Base-by-base conservation (phyloP, 768 basidiomycete species). In the Phanerodontia chrysosporium region DNA sequence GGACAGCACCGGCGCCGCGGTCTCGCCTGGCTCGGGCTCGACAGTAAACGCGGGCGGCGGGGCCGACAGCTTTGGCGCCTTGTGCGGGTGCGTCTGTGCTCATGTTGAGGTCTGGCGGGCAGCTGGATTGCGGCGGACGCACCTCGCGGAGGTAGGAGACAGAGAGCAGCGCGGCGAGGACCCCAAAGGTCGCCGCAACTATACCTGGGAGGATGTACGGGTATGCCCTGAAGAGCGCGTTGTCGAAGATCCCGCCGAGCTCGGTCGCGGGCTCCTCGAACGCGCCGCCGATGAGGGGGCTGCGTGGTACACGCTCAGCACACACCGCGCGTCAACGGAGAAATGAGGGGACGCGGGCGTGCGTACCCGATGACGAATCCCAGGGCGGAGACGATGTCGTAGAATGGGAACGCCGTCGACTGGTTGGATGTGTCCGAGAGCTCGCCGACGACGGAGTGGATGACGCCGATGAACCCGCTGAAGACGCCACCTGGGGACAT, bases 171-270 rank as follows among this genome's bases (percentile, higher is more conserved):
- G 79, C 64, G 0, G 79, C 80, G 14, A 68, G 30, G 18, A 82
- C 29, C 12, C 80, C 76, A 24, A 82, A 63, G 1, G 69, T 49
- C 13, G 75, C 73, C 29, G 82, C 70, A 35, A 83, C 68, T 36
- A 83, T 70, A 61, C 83, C 84, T 0, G 87, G 86, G 2, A 87
- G 73, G 59, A 86, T 78, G 65, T 87, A 88, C 9, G 84, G 86
- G 66, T 81, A 78, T 35, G 67, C 60, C 35, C 67, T 70, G 63
- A 83, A 78, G 58, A 86, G 75, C n/a, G 73, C 62, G 25, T 64
- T 66, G 51, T 74, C 70, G 58, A 85, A 82, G 12, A 78, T 58
- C 1, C 62, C 55, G 1, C 82, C 79, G 63, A 76, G 81, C 61
- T 77, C 75, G 22, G 73, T 70, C 16, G 65, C 79, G 0, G 85